A percentile compares a stretch with the other conserved stretches of the same genome.
Evolutionary conservation across 345 rosid species (phyloP).

Genomic region (Fremontodendron californicum): DNA sequence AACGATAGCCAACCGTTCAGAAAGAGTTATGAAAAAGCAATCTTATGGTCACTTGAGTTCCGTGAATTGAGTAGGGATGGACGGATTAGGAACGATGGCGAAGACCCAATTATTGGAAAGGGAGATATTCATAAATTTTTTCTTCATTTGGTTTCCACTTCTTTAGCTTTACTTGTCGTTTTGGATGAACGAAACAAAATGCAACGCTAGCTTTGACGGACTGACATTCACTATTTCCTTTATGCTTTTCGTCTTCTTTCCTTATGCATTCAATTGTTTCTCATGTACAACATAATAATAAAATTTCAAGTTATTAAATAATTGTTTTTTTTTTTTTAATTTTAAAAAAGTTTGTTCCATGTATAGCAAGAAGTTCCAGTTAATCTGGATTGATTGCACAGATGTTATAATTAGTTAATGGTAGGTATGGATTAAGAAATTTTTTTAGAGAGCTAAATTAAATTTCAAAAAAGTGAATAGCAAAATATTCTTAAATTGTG

Average conservation of each 20-base stretch:
- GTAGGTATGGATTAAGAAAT: too few relatives aligned
- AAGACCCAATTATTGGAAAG: not conserved
- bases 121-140: not conserved
- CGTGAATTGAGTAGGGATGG: conserved; percentile 65
- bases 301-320: too few relatives aligned
- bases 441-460: too few relatives aligned
- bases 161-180: not conserved
- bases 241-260: not conserved
- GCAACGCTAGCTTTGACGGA: not conserved
- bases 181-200: not conserved
- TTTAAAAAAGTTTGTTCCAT: too few relatives aligned
- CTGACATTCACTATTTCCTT: not conserved
- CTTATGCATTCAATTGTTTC: not conserved
- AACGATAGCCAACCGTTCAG: conserved; percentile 50
- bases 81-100: conserved; percentile 39
- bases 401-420: too few relatives aligned
- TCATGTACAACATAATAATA: not conserved
- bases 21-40: conserved; percentile 64
- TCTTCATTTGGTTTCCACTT: not conserved
- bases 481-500: too few relatives aligned
- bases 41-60: conserved; percentile 51
- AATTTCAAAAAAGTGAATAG: too few relatives aligned
- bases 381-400: too few relatives aligned
- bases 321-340: too few relatives aligned
- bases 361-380: too few relatives aligned